Percentiles rank a stretch among this genome's conserved stretches.
Evolutionary conservation across 805 yeast genomes (phyloP).

Genomic region (Metschnikowia chrysomelidarum): DNA sequence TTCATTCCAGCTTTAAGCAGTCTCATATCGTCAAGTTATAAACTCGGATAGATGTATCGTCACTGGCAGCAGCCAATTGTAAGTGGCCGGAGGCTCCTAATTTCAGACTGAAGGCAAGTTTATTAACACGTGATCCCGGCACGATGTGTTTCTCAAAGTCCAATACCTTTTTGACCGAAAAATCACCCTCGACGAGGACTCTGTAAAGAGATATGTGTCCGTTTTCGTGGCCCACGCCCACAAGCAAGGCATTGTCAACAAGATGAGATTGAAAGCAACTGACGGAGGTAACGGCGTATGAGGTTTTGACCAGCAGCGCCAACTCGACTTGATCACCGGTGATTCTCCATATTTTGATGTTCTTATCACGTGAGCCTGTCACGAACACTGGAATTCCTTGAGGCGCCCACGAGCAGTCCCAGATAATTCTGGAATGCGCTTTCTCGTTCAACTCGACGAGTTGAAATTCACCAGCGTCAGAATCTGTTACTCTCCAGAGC

Average conservation of each 20-base stretch:
- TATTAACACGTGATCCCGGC: constrained; percentile 62
- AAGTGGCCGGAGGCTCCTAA: constrained; percentile 1
- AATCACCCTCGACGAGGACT: constrained; percentile 23
- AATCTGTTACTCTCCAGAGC: constrained; percentile 53
- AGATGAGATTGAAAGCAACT: constrained; percentile 41
- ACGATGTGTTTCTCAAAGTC: constrained; percentile 39
- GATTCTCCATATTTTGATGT: constrained; percentile 69
- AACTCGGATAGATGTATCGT: constrained; percentile 60
- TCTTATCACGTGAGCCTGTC: constrained; percentile 86
- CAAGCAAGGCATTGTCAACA: constrained; percentile 25
- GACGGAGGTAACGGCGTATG: constrained; percentile 65
- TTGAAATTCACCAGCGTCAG: constrained; percentile 27
- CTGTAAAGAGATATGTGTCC: constrained; percentile 55
- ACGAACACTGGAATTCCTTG: constrained; percentile 46
- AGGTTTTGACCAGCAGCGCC: constrained; percentile 43
- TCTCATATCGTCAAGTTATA: constrained; percentile 24
- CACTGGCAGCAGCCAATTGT: constrained; percentile 60
- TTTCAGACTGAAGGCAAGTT: constrained; percentile 54
- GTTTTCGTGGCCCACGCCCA: constrained; percentile 70
- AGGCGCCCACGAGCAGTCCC: constrained; percentile 94
- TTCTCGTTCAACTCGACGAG: constrained; percentile 52
- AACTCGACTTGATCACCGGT: constrained; percentile 32
- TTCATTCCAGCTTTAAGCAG: too few species aligned
- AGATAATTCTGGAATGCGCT: constrained; percentile 88
- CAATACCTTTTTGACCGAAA: constrained; percentile 18